Evolutionary conservation across 768 basidiomycete genomes (phyloP), one percentile per base, ranked within the genome.

Genomic region (Gelatoporia subvermispora): DNA sequence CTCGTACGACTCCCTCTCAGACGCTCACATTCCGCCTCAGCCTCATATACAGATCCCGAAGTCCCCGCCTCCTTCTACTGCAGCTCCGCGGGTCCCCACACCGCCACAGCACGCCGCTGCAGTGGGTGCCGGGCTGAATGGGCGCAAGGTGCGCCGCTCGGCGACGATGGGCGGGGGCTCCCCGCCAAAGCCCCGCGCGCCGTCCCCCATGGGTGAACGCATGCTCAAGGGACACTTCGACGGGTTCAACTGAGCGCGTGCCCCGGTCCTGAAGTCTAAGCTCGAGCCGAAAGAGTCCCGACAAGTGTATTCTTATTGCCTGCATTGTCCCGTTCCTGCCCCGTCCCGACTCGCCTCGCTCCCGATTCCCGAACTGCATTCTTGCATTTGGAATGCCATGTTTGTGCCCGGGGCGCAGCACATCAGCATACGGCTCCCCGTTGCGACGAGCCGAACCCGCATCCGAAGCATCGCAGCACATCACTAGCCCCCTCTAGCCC

Each of bases 161-260:
- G 85, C 84, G 17, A 62, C 84, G 46, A 51, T 62, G 8, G 75
- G 74, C 37, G 61, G 65, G 41, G 69, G 73, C 13, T 75, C 75
- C 43, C 75, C 75, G 9, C 81, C 78, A 47, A 72, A 55, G 8
- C 63, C 62, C 7, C 64, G 69, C 18, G 87, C 85, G 2, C 89
- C 88, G 17, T 89, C 87, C 35, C 89, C 89, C 5, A 92, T 91
- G 90, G 91, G 89, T 54, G 90, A 93, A 68, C 76, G 90, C 50
- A 91, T 93, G 51, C 76, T 93, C 57, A 93, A 88, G 72, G 90
- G 90, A 8, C 90, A 93, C 59, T 93, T 92, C 57, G 90, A 93
- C 61, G 85, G 90, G 42, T 93, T 93, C 74, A 87, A 88, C 61
- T 90, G 68, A 76, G 35, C 31, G 11, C 17, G 3, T 16, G 35